Base-by-base conservation (phyloP, 1,284 basidiomycete genomes). In the Coniferiporia sulphurascens region DNA sequence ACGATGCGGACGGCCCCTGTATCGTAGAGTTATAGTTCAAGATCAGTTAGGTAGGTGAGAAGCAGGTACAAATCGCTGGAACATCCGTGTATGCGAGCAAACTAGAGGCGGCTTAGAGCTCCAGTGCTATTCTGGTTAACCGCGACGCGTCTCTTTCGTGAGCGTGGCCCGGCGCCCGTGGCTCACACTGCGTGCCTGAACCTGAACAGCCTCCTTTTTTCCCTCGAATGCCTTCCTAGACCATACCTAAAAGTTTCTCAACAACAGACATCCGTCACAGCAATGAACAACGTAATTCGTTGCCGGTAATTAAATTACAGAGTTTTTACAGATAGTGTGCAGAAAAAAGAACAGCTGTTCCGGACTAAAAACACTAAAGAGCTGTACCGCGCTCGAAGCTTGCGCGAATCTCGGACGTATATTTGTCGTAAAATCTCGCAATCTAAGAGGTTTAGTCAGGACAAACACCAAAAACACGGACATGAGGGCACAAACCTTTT, bases 371-470 rank as follows among this genome's bases (percentile, higher is more conserved):
- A 12, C 3, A 9, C 56, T 44, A 96, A 52, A 97, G 75, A 43
- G 94, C 94, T 13, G 94, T 96, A 58, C 95, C 95, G 64, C 95
- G 87, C 72, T 98, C 95, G 80, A 97, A 96, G 71, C 92, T 96
- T 32, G 91, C 93, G 56, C 93, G 85, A 64, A 96, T 96, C 70
- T 98, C 96, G 57, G 91, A 77, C 1, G 96, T 99, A 70, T 98
- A 96, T 70, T 96, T 95, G 82, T 98, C 93, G 79, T 95, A 99
- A 77, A 95, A 99, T 62, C 96, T 84, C 19, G 91, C 89, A 76
- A 98, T 94, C 91, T 93, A 22, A 12, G n/a, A 2, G 41, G n/a
- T 43, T 43, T 43, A 43, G 41, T 13, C 13, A 56, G 48, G 22
- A 15, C 15, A 36, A n/a, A 10, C 38, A 17, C 35, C 49, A 38